Evolutionary conservation across 2,329 filamentous ascomycete species (phyloP).

Genomic region (Mycogone perniciosa): DNA sequence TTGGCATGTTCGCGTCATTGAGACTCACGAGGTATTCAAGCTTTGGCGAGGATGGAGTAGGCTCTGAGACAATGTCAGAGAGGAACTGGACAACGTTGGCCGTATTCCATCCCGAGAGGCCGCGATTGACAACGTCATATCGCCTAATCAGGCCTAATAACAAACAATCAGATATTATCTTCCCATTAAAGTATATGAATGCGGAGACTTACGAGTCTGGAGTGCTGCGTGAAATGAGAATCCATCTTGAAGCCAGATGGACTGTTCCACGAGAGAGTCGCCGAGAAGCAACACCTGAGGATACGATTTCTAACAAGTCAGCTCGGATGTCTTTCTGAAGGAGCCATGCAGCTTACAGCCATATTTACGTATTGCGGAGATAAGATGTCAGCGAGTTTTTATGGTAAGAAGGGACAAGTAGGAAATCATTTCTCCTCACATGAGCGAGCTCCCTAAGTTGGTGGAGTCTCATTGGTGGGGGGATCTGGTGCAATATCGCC

Average conservation of each 20-base stretch:
- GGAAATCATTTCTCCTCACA: neutral
- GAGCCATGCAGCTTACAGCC: conserved; percentile 16
- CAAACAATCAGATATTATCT: neutral
- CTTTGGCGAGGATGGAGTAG: conserved; percentile 47
- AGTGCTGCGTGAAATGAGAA: conserved; percentile 71
- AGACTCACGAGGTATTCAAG: conserved; percentile 60
- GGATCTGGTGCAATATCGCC: too few relatives aligned
- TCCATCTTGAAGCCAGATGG: conserved; percentile 54
- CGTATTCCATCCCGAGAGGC: conserved; percentile 82
- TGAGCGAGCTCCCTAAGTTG: neutral
- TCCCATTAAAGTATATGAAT: neutral
- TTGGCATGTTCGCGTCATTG: neutral
- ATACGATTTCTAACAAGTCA: conserved; percentile 42
- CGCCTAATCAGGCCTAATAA: conserved; percentile 63
- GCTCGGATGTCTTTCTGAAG: neutral
- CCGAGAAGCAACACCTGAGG: conserved; percentile 80
- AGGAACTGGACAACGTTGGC: conserved; percentile 64
- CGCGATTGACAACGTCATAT: conserved; percentile 82
- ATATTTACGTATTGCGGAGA: conserved; percentile 4
- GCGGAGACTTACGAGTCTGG: conserved; percentile 52
- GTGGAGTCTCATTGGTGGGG: neutral
- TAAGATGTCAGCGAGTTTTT: neutral
- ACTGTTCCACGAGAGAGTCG: conserved; percentile 77
- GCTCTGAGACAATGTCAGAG: conserved; percentile 63
- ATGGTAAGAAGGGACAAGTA: neutral